Percentiles rank a stretch among this genome's conserved stretches.
Conservation (phyloP, 2,329 filamentous ascomycete species). For the Alternaria angustiovoidea region DNA sequence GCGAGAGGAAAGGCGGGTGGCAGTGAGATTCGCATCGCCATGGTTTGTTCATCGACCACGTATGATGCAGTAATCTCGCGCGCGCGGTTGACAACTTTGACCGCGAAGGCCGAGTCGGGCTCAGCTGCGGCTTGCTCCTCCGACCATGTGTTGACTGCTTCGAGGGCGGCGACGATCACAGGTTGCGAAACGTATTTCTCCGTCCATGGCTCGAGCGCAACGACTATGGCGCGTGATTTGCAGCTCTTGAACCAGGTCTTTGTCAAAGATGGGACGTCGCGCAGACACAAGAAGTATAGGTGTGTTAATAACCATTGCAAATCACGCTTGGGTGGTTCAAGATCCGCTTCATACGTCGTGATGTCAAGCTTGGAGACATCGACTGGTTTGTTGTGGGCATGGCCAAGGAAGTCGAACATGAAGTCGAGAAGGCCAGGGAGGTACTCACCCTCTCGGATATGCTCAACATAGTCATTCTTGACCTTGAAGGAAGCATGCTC, state of each 20-base stretch:
- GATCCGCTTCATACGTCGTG: conserved; percentile 66
- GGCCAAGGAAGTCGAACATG: conserved; percentile 83
- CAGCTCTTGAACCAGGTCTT: conserved; percentile 86
- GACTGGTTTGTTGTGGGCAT: conserved; percentile 75
- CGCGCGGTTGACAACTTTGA: conserved; percentile 76
- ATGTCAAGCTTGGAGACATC: conserved; percentile 76
- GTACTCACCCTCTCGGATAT: conserved; percentile 77
- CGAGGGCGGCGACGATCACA: conserved; percentile 70
- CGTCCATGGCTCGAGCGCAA: conserved; percentile 84
- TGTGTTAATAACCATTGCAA: conserved; percentile 86
- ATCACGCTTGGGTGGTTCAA: conserved; percentile 73
- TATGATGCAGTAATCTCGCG: conserved; percentile 85
- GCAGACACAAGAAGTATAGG: conserved; percentile 82
- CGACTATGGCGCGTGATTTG: conserved; percentile 78
- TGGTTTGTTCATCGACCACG: conserved; percentile 84
- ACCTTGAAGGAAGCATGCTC: conserved; percentile 80
- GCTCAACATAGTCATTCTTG: conserved; percentile 79
- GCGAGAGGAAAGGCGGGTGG: conserved; percentile 85
- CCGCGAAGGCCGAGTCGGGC: conserved; percentile 60
- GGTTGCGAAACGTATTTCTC: conserved; percentile 78
- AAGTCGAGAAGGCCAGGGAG: conserved; percentile 77
- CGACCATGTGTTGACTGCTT: conserved; percentile 74
- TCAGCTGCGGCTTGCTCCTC: conserved; percentile 51
- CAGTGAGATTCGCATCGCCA: conserved; percentile 81
- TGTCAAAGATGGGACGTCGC: conserved; percentile 78